phyloP scores from a whole-genome alignment of 2,329 filamentous ascomycete genomes.

The Chrysoporthe cubensis region DNA sequence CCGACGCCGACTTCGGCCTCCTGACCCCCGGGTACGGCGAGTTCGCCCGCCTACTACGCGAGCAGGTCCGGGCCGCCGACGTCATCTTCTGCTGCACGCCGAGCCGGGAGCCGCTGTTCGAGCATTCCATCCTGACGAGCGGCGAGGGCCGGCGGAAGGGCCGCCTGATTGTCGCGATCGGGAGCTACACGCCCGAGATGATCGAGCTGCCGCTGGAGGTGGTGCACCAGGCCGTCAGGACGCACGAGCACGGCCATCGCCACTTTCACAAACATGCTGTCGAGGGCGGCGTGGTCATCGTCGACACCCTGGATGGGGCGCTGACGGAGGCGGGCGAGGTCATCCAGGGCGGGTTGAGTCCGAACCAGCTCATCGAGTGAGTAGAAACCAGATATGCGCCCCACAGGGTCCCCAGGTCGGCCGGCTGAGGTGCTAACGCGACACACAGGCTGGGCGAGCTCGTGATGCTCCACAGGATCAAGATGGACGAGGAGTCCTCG shows the following conservation, averaged over 20 bases:
- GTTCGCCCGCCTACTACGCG: constrained; percentile 66
- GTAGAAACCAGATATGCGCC: constrained; percentile 33
- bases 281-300: constrained; percentile 69
- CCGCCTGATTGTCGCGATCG: constrained; percentile 72
- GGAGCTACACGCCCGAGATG: constrained; percentile 74
- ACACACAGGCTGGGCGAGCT: constrained; percentile 72
- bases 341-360: constrained; percentile 73
- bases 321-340: constrained; percentile 86
- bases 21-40: constrained; percentile 74
- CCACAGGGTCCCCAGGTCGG: neutral
- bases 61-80: constrained; percentile 73
- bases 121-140: constrained; percentile 71
- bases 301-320: constrained; percentile 78
- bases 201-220: constrained; percentile 80
- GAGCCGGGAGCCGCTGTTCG: constrained; percentile 74
- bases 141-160: constrained; percentile 72
- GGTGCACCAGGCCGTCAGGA: constrained; percentile 62
- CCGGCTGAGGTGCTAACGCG: neutral
- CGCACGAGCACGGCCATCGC: constrained; percentile 48
- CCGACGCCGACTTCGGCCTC: constrained; percentile 67
- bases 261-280: constrained; percentile 70
- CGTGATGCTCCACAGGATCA: constrained; percentile 59
- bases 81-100: constrained; percentile 91
- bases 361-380: constrained; percentile 79
- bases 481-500: constrained; percentile 44